These are phyloP conservation scores for Aureobasidium mangrovei DNA, from an alignment of 2,329 filamentous ascomycete species.

Conservation along the genomic window DNA sequence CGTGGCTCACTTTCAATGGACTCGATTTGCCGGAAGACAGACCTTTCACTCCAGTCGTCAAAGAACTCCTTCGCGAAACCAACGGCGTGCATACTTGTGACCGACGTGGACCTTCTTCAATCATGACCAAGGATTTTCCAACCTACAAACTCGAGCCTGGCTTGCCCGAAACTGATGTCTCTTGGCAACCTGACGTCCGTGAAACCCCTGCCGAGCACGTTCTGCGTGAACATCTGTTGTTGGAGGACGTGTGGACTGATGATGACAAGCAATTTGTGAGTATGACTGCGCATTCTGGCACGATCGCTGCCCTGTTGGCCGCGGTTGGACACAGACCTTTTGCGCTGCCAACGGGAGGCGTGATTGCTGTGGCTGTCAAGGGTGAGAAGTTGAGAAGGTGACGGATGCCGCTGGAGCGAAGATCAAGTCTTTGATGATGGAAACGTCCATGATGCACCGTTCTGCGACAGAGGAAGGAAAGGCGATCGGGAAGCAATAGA, in stretches of 20 bases:
- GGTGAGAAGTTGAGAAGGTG: conserved; percentile 21
- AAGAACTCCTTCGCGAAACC: conserved; percentile 55
- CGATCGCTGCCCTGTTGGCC: conserved; percentile 46
- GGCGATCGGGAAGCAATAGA: too few species aligned
- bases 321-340: conserved; percentile 39
- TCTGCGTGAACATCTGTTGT: conserved; percentile 24
- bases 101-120: conserved; percentile 46
- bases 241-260: conserved; percentile 46
- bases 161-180: conserved; percentile 50
- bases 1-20: conserved; percentile 48
- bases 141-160: conserved; percentile 49
- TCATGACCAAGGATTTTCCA: conserved; percentile 46
- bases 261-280: conserved; percentile 43
- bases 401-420: too few species aligned
- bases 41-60: conserved; percentile 51
- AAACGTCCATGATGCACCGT: too few species aligned
- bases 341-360: conserved; percentile 39
- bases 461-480: too few species aligned
- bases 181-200: conserved; percentile 36
- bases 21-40: conserved; percentile 43
- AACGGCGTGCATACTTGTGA: conserved; percentile 63
- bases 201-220: conserved; percentile 44
- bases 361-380: conserved; percentile 44
- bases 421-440: too few species aligned
- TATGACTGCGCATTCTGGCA: conserved; percentile 51